Conservation (phyloP, 1,139 yeast species). For the Debaryomyces sp. region DNA sequence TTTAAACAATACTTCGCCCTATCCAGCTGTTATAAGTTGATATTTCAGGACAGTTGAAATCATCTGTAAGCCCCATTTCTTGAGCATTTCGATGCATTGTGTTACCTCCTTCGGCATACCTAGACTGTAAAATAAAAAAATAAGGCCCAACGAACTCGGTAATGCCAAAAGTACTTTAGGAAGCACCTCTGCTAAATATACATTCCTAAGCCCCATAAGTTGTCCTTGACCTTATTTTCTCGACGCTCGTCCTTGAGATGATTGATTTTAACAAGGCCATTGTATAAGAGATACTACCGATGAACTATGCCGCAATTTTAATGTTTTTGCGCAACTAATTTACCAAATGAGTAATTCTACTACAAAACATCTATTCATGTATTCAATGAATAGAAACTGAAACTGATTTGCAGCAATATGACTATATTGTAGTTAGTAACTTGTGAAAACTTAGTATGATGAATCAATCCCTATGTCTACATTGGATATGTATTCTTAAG, state of each 20-base stretch:
- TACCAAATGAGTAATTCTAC: not conserved
- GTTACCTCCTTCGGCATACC: not conserved
- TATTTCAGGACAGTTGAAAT: not conserved
- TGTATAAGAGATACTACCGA: not conserved
- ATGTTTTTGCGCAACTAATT: not conserved
- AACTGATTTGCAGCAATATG: not conserved
- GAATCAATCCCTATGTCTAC: not conserved
- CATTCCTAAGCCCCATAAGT: not conserved
- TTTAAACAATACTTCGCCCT: not conserved
- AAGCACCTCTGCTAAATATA: not conserved
- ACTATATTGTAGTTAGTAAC: too few species aligned
- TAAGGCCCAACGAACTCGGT: not conserved
- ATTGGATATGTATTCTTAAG: too few species aligned
- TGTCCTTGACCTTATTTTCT: not conserved
- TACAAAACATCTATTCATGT: not conserved
- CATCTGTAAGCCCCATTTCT: not conserved
- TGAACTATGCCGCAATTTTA: not conserved
- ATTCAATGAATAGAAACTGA: not conserved
- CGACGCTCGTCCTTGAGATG: not conserved
- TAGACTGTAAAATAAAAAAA: not conserved
- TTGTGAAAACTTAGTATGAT: not conserved
- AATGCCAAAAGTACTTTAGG: not conserved
- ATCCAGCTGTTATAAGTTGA: not conserved
- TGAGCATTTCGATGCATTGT: not conserved
- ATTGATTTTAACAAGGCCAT: not conserved